Conservation (phyloP, 495 filamentous ascomycete genomes). For the Penicillium turbatum region DNA sequence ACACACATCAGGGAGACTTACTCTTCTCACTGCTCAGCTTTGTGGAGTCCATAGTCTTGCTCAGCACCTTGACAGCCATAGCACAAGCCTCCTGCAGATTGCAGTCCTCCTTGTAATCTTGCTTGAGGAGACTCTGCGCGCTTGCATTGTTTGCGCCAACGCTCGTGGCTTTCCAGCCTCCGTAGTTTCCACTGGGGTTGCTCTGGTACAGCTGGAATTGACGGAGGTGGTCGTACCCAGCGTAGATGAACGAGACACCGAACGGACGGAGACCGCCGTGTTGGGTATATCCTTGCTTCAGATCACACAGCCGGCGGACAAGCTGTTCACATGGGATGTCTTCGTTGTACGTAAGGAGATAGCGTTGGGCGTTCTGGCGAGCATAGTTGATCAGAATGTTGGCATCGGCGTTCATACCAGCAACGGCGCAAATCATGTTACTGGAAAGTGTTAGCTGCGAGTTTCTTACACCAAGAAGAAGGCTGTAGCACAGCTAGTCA, state of each 20-base stretch:
- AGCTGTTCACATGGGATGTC: conserved; percentile 99
- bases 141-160: conserved; percentile 97
- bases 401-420: conserved; percentile 98
- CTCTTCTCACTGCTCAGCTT: conserved; percentile 99
- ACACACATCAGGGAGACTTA: conserved; percentile 40
- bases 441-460: conserved; percentile 47
- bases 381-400: conserved; percentile 99
- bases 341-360: conserved; percentile 98
- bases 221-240: conserved; percentile 88
- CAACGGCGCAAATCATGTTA: conserved; percentile 99
- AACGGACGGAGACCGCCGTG: conserved; percentile 97
- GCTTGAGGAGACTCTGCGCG: conserved; percentile 95
- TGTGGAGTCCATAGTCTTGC: conserved; percentile 99
- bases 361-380: conserved; percentile 90
- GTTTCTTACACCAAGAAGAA: conserved; percentile 1
- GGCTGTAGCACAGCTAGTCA: not conserved
- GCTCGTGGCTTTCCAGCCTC: conserved; percentile 98
- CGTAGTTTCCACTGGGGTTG: conserved; percentile 99
- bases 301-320: conserved; percentile 90
- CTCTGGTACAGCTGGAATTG: conserved; percentile 99
- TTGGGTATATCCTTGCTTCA: conserved; percentile 99
- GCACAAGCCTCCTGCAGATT: conserved; percentile 93
- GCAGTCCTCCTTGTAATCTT: conserved; percentile 98
- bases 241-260: conserved; percentile 99
- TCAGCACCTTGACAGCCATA: conserved; percentile 96